Evolutionary conservation across 2,329 filamentous ascomycete genomes (phyloP).

Genomic region (Claviceps arundinis): DNA sequence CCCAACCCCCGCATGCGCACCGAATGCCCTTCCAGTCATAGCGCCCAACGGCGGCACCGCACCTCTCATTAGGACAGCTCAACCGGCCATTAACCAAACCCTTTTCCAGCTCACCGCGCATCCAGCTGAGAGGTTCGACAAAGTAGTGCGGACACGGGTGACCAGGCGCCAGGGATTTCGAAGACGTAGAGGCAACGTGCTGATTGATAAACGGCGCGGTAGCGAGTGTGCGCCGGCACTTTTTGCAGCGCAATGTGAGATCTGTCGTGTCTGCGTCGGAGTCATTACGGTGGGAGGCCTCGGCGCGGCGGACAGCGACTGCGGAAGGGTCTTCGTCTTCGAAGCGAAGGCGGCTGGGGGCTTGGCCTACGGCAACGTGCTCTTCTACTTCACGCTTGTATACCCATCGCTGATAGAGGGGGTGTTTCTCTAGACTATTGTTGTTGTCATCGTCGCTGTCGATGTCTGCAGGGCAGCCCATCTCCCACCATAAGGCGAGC

Average conservation of each 20-base stretch:
- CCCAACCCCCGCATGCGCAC: constrained; percentile 83
- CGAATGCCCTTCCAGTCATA: constrained; percentile 94
- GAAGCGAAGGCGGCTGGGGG: constrained; percentile 73
- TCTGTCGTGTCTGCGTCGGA: constrained; percentile 2
- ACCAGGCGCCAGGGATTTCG: constrained; percentile 1
- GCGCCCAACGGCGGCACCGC: constrained; percentile 71
- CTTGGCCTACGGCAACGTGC: constrained; percentile 57
- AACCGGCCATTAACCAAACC: constrained; percentile 75
- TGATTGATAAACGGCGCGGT: constrained; percentile 49
- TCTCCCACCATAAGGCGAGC: constrained; percentile 72
- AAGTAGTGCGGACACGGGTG: constrained; percentile 69
- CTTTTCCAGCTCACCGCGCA: constrained; percentile 70
- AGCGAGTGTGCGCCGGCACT: constrained; percentile 60
- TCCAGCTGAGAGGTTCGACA: constrained; percentile 87
- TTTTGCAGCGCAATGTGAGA: constrained; percentile 61
- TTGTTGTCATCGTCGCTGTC: constrained; percentile 21
- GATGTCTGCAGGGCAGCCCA: constrained; percentile 55
- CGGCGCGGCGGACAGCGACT: background rate
- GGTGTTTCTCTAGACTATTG: constrained; percentile 42
- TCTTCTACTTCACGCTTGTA: constrained; percentile 42
- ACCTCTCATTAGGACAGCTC: constrained; percentile 66
- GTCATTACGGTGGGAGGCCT: background rate
- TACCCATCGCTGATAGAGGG: constrained; percentile 64
- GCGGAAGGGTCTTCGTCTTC: constrained; percentile 50
- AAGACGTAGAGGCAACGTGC: constrained; percentile 29